phyloP scores from a whole-genome alignment of 106 monocot species.

The Dendrobium officinale region DNA sequence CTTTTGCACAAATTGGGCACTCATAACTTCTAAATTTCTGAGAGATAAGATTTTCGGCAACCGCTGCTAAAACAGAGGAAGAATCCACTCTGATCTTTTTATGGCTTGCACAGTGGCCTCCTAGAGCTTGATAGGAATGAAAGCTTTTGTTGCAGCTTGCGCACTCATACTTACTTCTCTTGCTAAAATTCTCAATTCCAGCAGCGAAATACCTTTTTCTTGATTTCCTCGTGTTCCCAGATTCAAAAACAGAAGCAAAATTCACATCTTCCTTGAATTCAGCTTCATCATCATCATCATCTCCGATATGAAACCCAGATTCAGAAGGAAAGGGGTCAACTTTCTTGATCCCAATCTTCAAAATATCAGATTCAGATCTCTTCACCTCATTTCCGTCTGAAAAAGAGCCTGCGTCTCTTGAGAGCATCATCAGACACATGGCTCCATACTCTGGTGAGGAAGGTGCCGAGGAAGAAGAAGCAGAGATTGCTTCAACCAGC shows the following conservation, averaged over 20 bases:
- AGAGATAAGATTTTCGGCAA: not conserved
- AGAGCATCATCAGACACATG: conserved; percentile 15
- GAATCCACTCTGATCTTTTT: conserved; percentile 6
- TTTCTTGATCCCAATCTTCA: conserved; percentile 9
- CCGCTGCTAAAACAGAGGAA: not conserved
- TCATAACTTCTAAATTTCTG: not conserved
- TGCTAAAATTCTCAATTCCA: not conserved
- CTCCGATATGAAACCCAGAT: not conserved
- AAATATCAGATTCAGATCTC: conserved; percentile 7
- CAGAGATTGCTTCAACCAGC: not conserved
- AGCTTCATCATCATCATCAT: not conserved
- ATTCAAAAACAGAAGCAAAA: not conserved
- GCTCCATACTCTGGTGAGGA: conserved; percentile 4
- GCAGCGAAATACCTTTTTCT: not conserved
- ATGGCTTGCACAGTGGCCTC: conserved; percentile 31
- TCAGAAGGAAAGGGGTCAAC: conserved; percentile 4
- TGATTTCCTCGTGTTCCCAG: not conserved
- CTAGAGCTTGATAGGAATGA: conserved; percentile 34
- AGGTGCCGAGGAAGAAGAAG: not conserved
- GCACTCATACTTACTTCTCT: conserved; percentile 18
- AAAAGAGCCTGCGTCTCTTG: conserved; percentile 3
- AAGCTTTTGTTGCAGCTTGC: conserved; percentile 25
- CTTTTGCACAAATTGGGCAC: conserved; percentile 6
- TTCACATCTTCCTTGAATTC: not conserved
- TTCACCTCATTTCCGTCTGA: not conserved